Conservation (phyloP, 371 early-diverging fungal genomes). For the Mucor velutinosus region DNA sequence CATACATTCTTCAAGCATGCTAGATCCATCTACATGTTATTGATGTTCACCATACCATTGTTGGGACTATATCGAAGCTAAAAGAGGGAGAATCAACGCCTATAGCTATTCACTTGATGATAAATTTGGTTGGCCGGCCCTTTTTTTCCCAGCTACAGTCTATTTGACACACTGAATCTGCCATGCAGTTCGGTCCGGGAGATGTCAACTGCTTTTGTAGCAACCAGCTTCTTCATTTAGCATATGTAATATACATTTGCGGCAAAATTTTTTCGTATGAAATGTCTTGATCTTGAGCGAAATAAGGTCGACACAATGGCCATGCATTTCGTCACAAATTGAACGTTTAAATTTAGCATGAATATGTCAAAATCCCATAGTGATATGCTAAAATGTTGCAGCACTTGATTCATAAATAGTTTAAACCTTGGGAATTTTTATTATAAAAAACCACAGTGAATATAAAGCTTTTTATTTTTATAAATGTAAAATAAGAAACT, state of each 20-base stretch:
- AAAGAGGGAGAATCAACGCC: conserved; percentile 27
- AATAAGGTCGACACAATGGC: background rate
- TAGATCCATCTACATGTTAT: background rate
- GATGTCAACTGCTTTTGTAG: background rate
- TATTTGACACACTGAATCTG: background rate
- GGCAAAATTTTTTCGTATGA: background rate
- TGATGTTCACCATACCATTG: conserved; percentile 26
- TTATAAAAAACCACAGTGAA: conserved; percentile 5
- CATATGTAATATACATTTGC: background rate
- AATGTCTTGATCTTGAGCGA: background rate
- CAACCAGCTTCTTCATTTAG: background rate
- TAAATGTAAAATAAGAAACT: conserved; percentile 9
- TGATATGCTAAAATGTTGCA: background rate
- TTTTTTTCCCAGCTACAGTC: background rate
- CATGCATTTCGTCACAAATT: background rate
- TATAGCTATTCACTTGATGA: conserved; percentile 4
- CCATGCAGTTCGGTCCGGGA: background rate
- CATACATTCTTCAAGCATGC: background rate
- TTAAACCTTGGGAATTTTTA: conserved; percentile 1
- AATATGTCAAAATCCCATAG: background rate
- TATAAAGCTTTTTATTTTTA: conserved; percentile 15
- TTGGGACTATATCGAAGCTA: conserved; percentile 36
- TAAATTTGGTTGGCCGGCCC: conserved; percentile 18
- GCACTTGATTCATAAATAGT: background rate
- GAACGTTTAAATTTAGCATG: background rate